These are phyloP conservation scores for Talaromyces atroroseus DNA, from an alignment of 2,329 filamentous ascomycete species.

Conservation along the genomic window DNA sequence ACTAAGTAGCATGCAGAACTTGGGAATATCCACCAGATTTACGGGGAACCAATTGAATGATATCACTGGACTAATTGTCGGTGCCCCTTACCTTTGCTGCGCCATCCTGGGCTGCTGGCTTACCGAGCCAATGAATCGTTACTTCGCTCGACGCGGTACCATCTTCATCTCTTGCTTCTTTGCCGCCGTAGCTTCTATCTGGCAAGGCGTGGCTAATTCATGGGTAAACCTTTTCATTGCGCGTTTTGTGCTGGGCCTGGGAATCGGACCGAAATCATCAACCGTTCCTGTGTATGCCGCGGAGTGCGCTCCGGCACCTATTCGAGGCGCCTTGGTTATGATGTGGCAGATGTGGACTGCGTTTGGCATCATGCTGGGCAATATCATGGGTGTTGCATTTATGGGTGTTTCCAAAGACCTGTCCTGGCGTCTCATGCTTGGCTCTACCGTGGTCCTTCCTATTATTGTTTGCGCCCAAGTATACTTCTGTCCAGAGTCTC, in stretches of 20 bases:
- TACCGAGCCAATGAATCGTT: constrained; percentile 43
- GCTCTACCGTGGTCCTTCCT: constrained; percentile 58
- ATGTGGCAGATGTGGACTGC: constrained; percentile 50
- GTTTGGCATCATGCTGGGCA: constrained; percentile 45
- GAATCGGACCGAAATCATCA: constrained; percentile 39
- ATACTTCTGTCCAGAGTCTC: constrained; percentile 58
- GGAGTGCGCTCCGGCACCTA: constrained; percentile 45
- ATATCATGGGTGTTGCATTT: constrained; percentile 46
- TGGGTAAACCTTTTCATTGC: constrained; percentile 41
- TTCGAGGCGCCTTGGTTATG: constrained; percentile 48
- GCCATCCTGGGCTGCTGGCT: constrained; percentile 45
- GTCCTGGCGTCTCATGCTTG: constrained; percentile 65
- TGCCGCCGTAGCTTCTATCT: constrained; percentile 37
- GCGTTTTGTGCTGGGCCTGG: constrained; percentile 39
- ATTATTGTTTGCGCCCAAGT: constrained; percentile 55
- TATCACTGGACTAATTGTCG: constrained; percentile 40
- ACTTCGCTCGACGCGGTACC: constrained; percentile 42
- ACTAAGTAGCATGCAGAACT: constrained; percentile 1
- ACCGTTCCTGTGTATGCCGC: constrained; percentile 46
- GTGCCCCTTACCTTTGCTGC: constrained; percentile 42
- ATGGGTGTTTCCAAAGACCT: constrained; percentile 43
- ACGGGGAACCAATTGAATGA: constrained; percentile 25
- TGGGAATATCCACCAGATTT: constrained; percentile 17
- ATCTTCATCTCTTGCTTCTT: constrained; percentile 41
- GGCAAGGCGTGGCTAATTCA: constrained; percentile 38